Base-by-base conservation (phyloP, 1,284 basidiomycete species). In the Leccinum griseonigrum region DNA sequence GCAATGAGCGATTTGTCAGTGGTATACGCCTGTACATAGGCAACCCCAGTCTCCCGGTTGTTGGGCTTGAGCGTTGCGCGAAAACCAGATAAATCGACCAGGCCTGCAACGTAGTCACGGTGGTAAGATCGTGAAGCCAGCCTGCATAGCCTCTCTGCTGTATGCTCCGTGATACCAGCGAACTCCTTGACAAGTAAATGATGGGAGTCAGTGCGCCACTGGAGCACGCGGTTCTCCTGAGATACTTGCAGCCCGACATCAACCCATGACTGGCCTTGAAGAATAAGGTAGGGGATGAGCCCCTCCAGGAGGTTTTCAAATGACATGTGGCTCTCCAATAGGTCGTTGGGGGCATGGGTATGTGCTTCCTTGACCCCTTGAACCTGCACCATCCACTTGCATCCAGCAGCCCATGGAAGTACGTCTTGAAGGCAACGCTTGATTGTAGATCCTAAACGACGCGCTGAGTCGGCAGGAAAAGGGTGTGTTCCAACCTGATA, bases 351-450 rank as follows among this genome's bases (percentile, higher is more conserved):
- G 0, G 53, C 26, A 14, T 63, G 62, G 0, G 54, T 63, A 18
- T 63, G 61, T 2, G 48, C 60, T n/a, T 63, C 62, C 29, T 63
- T 63, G 18, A 63, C 60, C 4, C 61, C 61, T 16, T 63, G 62
- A 13, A 63, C 58, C 14, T 63, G 62, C 1, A 63, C 22, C 62
- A 63, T 63, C 60, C 56, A 63, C 32, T 32, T 46, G 38, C 62
- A 63, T 14, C 53, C 60, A 13, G 8, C 0, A 1, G 56, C 53
- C 62, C 62, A 63, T 28, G 62, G 53, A 18, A 63, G 31, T 10
- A 38, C 31, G 3, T 13, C 38, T 26, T 38, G 22, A 32, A 63
- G 56, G 18, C 38, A 48, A 0, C n/a, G 36, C 32, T 48, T 63
- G 53, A 63, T 31, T 0, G 31, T 53, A 5, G 22, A 63, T 22